Base-by-base conservation (phyloP, 2,329 filamentous ascomycete genomes). In the Arachnomyces sp. region DNA sequence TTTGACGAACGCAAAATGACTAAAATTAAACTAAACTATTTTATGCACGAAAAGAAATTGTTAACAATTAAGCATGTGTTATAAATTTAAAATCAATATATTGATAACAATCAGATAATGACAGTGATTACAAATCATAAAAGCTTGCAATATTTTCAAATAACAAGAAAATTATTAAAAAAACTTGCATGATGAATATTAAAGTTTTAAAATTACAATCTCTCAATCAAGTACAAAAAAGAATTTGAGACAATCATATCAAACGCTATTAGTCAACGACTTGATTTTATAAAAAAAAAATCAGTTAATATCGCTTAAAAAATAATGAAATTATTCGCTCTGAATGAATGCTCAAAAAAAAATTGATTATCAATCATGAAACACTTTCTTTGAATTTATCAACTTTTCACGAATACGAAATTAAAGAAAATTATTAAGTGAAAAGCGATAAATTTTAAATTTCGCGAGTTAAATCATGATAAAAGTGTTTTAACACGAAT, bases 11-110 rank as follows among this genome's bases (percentile, higher is more conserved):
- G 21, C 9, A 43, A 43, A 28, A 36, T 43, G 8, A n/a, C 8
- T 3, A 15, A 28, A 7, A 21, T 36, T 40, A 7, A 43, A 31
- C 36, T 43, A 13, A 43, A 43, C 28, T 43, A 43, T 25, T 14
- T 36, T 9, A 30, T 40, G n/a, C 21, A 43, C 21, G 36, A 43
- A 21, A 40, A 41, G 33, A 25, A 40, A 14, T 40, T 41, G 15
- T 18, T 33, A 2, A n/a, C 16, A 2, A 42, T 42, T 14, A 42
- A 42, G 14, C 4, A 39, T 18, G n/a, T 35, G 4, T 8, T 38
- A 5, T 13, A 40, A 12, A 28, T n/a, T 12, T 40, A 14, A 12
- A 28, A 36, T 28, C 8, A n/a, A 14, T 40, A 40, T 34, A 37
- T 40, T 34, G 16, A 40, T 29, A 40, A 40, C 17, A n/a, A 21